phyloP scores from a whole-genome alignment of 345 rosid species.

The Lepidium didymum region DNA sequence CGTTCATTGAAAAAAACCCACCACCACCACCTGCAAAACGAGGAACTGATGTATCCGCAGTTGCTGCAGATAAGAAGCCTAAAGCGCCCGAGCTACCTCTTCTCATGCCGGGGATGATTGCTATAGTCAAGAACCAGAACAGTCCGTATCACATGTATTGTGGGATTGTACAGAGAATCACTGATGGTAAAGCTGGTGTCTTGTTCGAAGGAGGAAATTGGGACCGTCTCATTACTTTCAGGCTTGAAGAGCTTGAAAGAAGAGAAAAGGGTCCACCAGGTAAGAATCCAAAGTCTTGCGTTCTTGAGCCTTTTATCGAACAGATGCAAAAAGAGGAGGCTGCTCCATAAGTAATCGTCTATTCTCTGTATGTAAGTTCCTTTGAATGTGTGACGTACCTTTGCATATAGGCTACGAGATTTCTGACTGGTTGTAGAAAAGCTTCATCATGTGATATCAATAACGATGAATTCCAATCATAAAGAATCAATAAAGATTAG shows the following conservation, averaged over 20 bases:
- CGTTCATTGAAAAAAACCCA: constrained; percentile 68
- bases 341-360: constrained; percentile 1
- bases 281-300: constrained; percentile 68
- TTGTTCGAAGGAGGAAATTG: constrained; percentile 85
- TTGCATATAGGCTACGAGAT: constrained; percentile 15
- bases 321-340: constrained; percentile 26
- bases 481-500: neutral
- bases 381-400: constrained; percentile 25
- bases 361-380: neutral
- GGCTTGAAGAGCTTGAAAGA: constrained; percentile 75
- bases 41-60: neutral
- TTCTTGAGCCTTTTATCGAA: constrained; percentile 50
- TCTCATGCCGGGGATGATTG: constrained; percentile 89
- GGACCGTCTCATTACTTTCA: constrained; percentile 72
- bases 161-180: constrained; percentile 86
- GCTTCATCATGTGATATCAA: constrained; percentile 18
- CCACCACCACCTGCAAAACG: constrained; percentile 33
- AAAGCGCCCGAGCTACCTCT: constrained; percentile 69
- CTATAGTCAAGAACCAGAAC: constrained; percentile 68
- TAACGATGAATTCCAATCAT: constrained; percentile 14
- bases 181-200: constrained; percentile 88
- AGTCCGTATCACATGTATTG: constrained; percentile 80
- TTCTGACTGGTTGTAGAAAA: constrained; percentile 3
- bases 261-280: constrained; percentile 83
- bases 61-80: constrained; percentile 44